Base-by-base conservation (phyloP, 2,329 filamentous ascomycete species). In the Proliferodiscus dingleyae region DNA sequence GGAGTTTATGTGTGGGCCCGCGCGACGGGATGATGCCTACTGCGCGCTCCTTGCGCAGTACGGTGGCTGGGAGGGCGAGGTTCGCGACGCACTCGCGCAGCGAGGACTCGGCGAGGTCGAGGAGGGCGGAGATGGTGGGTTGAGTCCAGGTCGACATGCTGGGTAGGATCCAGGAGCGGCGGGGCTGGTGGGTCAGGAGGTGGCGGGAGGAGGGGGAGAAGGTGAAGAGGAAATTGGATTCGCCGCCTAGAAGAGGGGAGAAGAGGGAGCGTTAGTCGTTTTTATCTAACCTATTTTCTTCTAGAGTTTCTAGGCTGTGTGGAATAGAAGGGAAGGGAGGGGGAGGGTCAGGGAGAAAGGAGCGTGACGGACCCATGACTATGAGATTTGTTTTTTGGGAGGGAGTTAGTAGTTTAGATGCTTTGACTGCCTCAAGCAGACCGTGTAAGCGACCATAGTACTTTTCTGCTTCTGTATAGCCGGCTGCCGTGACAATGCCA, bases 401-500 rank as follows among this genome's bases (percentile, higher is more conserved):
- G 0, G 75, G 67, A 0, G 84, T 78, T 5, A 95, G 73, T 10
- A 68, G 65, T 0, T 74, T 63, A 1, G 80, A 80, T 5, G 65
- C 62, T 41, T 79, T 77, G 16, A 97, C 78, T 21, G 87, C 85
- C 56, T 95, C 83, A 2, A 98, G 77, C 0, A 98, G 78, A 1
- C 93, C 93, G 63, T 89, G 82, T 1, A 98, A 78, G 13, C 93
- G 85, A 16, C 79, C 81, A 64, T 95, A 90, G 72, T 98, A 98
- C 54, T 82, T 82, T 44, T 84, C 79, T 4, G 88, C 87, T 29
- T 91, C 86, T 0, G 88, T 91, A 69, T 98, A 98, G 15, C 93
- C 93, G 1, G 93, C 93, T 1, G 93, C 93, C 0, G 93, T 98
- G 41, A 98, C 93, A 61, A 98, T 97, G 41, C 90, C 93, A 56